Percentiles rank a stretch among this genome's conserved stretches.
Evolutionary conservation across 2,329 filamentous ascomycete species (phyloP).

Genomic region (Diplodia mutila): DNA sequence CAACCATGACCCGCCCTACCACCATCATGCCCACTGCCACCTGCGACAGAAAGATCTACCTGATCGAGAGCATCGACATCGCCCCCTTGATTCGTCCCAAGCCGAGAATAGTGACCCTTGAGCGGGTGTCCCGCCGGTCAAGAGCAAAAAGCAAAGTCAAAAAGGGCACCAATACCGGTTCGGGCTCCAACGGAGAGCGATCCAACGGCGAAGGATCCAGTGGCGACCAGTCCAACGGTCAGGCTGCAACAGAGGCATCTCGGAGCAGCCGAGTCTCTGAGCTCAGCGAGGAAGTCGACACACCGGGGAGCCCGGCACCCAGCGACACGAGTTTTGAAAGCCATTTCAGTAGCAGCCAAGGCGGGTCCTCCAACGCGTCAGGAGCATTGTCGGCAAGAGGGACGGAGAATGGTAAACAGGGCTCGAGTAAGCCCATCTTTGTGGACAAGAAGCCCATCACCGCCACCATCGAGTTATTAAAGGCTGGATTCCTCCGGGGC

Average conservation of each 20-base stretch:
- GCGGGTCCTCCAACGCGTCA: constrained; percentile 21
- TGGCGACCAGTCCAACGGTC: constrained; percentile 19
- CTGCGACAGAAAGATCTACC: constrained; percentile 78
- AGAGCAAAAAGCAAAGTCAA: constrained; percentile 55
- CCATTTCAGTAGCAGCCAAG: constrained; percentile 63
- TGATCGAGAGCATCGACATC: constrained; percentile 84
- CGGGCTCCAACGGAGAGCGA: not conserved
- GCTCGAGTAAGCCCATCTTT: constrained; percentile 57
- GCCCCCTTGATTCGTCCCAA: constrained; percentile 74
- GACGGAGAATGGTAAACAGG: constrained; percentile 51
- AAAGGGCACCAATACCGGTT: constrained; percentile 8
- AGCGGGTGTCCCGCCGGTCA: constrained; percentile 76
- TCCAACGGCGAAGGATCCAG: constrained; percentile 2
- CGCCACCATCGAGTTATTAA: constrained; percentile 79
- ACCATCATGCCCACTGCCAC: constrained; percentile 79
- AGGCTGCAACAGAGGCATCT: constrained; percentile 30
- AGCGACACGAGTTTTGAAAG: constrained; percentile 55
- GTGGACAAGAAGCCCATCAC: constrained; percentile 76
- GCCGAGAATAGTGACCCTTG: constrained; percentile 81
- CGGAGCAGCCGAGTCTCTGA: constrained; percentile 33
- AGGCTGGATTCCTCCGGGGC: constrained; percentile 82
- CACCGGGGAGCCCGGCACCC: constrained; percentile 49
- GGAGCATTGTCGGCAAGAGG: constrained; percentile 13
- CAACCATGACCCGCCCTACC: constrained; percentile 86
- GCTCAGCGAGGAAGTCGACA: constrained; percentile 39